Conservation (phyloP, 805 yeast species). For the Pichia ethanolica region DNA sequence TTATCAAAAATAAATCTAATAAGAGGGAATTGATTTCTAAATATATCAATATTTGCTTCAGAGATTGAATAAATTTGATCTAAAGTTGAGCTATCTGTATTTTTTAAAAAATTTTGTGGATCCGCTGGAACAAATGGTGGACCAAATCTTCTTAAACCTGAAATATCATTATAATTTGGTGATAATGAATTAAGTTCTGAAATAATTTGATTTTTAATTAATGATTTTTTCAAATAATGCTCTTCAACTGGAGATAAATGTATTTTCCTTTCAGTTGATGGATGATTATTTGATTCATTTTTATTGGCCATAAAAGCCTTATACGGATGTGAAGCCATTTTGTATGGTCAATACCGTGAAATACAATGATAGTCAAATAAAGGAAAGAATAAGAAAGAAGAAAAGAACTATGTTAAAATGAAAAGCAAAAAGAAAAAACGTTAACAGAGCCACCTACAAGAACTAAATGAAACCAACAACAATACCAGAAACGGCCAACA, state of each 20-base stretch:
- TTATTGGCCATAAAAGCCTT: constrained; percentile 3
- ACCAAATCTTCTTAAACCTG: constrained; percentile 65
- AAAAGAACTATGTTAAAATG: too few species aligned
- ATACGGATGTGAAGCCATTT: constrained; percentile 4
- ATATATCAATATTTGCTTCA: constrained; percentile 15
- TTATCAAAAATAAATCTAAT: constrained; percentile 56
- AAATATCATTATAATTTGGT: constrained; percentile 41
- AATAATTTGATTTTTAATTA: constrained; percentile 54
- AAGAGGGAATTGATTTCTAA: constrained; percentile 51
- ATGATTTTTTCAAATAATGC: constrained; percentile 80
- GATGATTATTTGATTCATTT: background rate
- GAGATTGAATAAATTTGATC: constrained; percentile 16
- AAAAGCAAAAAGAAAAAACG: too few species aligned
- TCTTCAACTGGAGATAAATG: constrained; percentile 58
- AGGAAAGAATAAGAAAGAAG: too few species aligned
- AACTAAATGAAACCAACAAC: too few species aligned
- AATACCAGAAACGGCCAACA: background rate
- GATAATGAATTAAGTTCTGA: constrained; percentile 52
- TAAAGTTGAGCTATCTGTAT: constrained; percentile 7
- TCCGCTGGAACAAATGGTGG: constrained; percentile 56
- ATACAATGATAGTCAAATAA: too few species aligned
- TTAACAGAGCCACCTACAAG: too few species aligned
- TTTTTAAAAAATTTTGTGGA: constrained; percentile 29
- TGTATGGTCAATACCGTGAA: background rate
- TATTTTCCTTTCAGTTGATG: background rate